Evolutionary conservation across 306 rosid species (phyloP), one percentile per base, ranked within the genome.

Genomic region (Citrullus amarus): DNA sequence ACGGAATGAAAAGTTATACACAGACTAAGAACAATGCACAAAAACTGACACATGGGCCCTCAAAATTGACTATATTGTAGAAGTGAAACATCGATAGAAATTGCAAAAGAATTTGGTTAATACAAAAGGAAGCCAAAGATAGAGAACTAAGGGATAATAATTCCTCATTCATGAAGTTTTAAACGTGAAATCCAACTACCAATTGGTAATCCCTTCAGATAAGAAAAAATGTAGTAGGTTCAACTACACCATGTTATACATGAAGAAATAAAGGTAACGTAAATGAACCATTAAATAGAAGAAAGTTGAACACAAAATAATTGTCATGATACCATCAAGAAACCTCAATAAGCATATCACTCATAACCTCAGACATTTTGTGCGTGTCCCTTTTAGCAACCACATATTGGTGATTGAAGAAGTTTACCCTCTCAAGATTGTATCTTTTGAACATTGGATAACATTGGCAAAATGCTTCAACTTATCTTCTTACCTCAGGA

Each of bases 401-500:
- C 43, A 28, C 48, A 25, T 46, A 18, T 72, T 7, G n/a, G 15
- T 25, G 39, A 72, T 44, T 43, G 77, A 72, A 14, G 59, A 25
- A 28, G 59, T 72, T 71, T n/a, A 25, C 43, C 17, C 25, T 72
- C 22, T 46, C 41, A 50, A 48, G 57, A 13, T 70, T 44, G 38
- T 20, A n/a, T 6, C 11, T 4, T 46, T 75, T 54, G 16, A 32
- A 54, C 32, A 34, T 75, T 51, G 65, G 11, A 54, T n/a, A 25
- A 44, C 36, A 70, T 46, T 41, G 50, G 8, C 22, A 54, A 59
- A 76, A 38, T 11, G n/a, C 38, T 56, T 76, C 36, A 25, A 70
- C 55, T 50, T 39, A 60, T 44, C 81, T 46, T 80, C 85, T 85
- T 83, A 95, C 98, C 92, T 95, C 98, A 68, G 98, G 98, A 83